Evolutionary conservation across 2,329 filamentous ascomycete species (phyloP), one percentile per base, ranked within the genome.

Genomic region (Fusarium mangiferae): DNA sequence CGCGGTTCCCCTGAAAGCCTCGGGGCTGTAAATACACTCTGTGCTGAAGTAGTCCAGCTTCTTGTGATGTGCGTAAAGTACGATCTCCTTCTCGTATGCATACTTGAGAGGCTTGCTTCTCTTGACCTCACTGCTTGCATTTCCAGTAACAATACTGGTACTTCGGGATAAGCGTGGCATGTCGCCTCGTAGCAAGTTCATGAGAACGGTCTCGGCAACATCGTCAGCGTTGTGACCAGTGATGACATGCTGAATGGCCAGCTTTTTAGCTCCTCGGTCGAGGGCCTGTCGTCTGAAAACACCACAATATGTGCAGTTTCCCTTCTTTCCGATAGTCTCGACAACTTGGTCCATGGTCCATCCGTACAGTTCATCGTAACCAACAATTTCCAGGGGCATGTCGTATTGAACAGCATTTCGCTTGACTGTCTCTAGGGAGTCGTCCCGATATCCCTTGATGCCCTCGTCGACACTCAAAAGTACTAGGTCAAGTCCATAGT

Each of bases 281-380:
- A 99, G 87, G 4, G 96, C 96, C 84, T 99, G 96, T 66, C 97
- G 89, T 61, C 96, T 89, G 81, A 99, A 99, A 24, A 99, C 96
- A 20, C 96, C 96, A 79, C 96, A 99, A 80, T 99, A 99, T 36
- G 97, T 99, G 87, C 96, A 99, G 83, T 99, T 99, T 36, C 96
- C 95, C 83, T 98, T 98, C 85, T 98, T 98, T 20, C 96, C 96
- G 57, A 99, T 93, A 54, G 96, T 94, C 78, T 95, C 93, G 8
- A 99, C 97, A 15, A 99, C 96, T 80, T 98, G 94, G 80, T 99
- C 96, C 96, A 99, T 99, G 2, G 95, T 98, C 96, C 96, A 99
- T 14, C 96, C 96, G 81, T 99, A 99, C 15, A 99, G 86, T 79
- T 98, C 93, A 61, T 92, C 92, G 79, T 99, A 99, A 56, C 96